phyloP scores from a whole-genome alignment of 2,329 filamentous ascomycete genomes.

The Orbilia ellipsospora region DNA sequence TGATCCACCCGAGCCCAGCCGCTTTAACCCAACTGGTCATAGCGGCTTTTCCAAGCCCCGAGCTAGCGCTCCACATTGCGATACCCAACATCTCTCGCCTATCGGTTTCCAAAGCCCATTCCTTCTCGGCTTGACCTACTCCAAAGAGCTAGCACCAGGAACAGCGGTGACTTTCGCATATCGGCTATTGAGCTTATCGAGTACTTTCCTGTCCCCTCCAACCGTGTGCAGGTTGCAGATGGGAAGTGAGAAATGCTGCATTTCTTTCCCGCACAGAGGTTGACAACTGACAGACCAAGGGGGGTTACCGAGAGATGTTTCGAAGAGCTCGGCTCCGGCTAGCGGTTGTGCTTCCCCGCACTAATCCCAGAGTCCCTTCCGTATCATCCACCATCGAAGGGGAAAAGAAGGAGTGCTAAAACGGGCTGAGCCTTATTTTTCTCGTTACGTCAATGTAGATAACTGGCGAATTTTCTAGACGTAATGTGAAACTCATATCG shows the following conservation, averaged over 20 bases:
- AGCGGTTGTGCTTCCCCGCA: conserved; percentile 50
- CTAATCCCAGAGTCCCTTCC: conserved; percentile 35
- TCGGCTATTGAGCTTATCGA: conserved; percentile 9
- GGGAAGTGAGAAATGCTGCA: conserved; percentile 1
- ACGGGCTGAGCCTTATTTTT: conserved; percentile 25
- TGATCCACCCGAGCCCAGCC: conserved; percentile 3
- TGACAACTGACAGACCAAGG: conserved; percentile 14
- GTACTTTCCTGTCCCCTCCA: not conserved
- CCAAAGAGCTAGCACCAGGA: conserved; percentile 44
- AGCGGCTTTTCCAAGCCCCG: not conserved
- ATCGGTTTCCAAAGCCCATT: conserved; percentile 27
- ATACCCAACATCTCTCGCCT: conserved; percentile 31
- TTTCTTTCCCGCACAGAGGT: conserved; percentile 1
- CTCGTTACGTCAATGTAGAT: conserved; percentile 43
- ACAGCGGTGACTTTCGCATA: not conserved
- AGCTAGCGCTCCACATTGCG: conserved; percentile 10
- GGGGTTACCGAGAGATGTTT: conserved; percentile 23
- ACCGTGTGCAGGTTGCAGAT: not conserved
- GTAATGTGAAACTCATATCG: conserved; percentile 41
- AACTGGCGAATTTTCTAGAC: conserved; percentile 52
- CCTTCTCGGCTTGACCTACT: conserved; percentile 43
- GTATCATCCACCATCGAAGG: conserved; percentile 5
- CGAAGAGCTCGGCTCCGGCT: conserved; percentile 48
- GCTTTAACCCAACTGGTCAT: conserved; percentile 11
- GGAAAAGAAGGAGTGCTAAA: not conserved